These are phyloP conservation scores for Paramecium biaurelia DNA, from an alignment of 73 alveolate species.

Conservation along the genomic window DNA sequence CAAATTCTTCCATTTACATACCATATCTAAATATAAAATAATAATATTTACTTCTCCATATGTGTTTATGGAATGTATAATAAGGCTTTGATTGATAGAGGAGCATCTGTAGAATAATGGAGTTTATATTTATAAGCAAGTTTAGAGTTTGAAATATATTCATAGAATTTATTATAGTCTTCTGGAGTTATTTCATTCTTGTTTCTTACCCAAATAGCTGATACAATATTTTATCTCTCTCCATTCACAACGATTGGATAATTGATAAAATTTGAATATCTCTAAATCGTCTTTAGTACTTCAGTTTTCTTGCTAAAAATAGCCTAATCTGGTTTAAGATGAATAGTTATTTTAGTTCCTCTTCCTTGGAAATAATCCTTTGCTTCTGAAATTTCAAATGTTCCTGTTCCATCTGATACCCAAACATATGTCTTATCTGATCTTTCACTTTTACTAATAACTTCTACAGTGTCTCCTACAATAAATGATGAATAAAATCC, in stretches of 20 bases:
- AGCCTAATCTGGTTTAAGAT: conserved; percentile 70
- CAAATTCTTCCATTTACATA: conserved; percentile 69
- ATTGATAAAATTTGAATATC: conserved; percentile 73
- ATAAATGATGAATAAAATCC: conserved; percentile 81
- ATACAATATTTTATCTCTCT: conserved; percentile 62
- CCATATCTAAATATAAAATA: conserved; percentile 44
- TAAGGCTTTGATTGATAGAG: conserved; percentile 75
- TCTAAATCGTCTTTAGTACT: conserved; percentile 59
- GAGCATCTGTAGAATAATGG: conserved; percentile 81
- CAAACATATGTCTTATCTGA: conserved; percentile 69
- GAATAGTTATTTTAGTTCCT: conserved; percentile 75
- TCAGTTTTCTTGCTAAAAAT: conserved; percentile 66
- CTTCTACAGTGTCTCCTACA: conserved; percentile 81
- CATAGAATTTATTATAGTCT: conserved; percentile 76
- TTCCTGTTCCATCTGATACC: conserved; percentile 81
- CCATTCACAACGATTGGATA: conserved; percentile 77
- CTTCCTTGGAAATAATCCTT: conserved; percentile 61
- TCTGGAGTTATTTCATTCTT: conserved; percentile 71
- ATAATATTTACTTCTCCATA: conserved; percentile 59
- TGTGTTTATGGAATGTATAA: conserved; percentile 76
- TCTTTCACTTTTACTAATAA: conserved; percentile 69
- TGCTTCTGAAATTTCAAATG: conserved; percentile 64
- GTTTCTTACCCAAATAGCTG: conserved; percentile 80
- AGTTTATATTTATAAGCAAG: conserved; percentile 68
- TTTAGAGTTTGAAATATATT: conserved; percentile 70